Base-by-base conservation (phyloP, 2,329 filamentous ascomycete species). In the Colletotrichum endophyticum region DNA sequence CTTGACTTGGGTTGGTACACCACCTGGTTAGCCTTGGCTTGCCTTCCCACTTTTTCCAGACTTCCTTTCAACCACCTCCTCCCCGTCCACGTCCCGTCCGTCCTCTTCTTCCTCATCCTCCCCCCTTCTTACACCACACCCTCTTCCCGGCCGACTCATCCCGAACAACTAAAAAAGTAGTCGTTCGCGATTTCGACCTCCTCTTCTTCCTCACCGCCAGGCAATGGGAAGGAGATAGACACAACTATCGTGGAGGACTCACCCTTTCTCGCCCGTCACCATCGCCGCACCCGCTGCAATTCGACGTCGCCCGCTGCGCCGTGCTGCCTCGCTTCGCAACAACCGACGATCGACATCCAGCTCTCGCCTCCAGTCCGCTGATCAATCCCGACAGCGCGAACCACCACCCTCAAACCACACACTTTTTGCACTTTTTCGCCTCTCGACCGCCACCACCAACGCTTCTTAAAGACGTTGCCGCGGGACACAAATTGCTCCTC, bases 51-150 rank as follows among this genome's bases (percentile, higher is more conserved):
- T 64, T 73, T 75, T 73, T 25, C 64, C 70, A 69, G 62, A 56
- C 63, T 68, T 73, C 56, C 70, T 73, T 75, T 76, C 73, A 75
- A 76, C 73, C 64, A 68, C 63, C 63, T 73, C 72, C 44, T 74
- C 70, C 73, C 56, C 70, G 39, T 75, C 62, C 39, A 49, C 19
- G 39, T 49, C 39, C 39, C 39, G 39, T 49, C 68, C 67, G 67
- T 66, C 64, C 70, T 73, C 70, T 76, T 76, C 63, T 68, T 76
- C 70, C 57, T 73, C 70, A 61, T 61, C 73, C 44, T 72, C 36
- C 70, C 73, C 73, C 73, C 73, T 73, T 73, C 73, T 76, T 64
- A 76, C 56, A 73, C 70, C 64, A 64, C 44, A 63, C 63, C 69
- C 30, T 73, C 53, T 57, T 62, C 44, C 57, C 30, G 70, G 70